These are phyloP conservation scores for Rhynchosporium secalis DNA, from an alignment of 2,329 filamentous ascomycete genomes.

Conservation along the genomic window DNA sequence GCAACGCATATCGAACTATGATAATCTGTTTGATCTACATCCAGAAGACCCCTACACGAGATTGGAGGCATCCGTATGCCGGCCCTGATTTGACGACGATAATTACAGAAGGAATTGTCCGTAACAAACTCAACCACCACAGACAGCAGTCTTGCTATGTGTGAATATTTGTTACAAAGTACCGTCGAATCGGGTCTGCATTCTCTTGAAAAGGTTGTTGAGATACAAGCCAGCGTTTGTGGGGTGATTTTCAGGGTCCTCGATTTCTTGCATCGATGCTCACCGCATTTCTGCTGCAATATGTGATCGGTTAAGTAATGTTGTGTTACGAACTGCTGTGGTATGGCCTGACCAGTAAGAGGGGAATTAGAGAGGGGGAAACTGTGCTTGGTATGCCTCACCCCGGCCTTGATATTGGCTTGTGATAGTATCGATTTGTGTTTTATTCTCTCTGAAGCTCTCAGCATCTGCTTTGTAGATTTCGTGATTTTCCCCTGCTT, in stretches of 20 bases:
- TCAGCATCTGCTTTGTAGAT: neutral
- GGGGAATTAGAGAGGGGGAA: neutral
- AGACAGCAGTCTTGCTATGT: neutral
- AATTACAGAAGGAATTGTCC: neutral
- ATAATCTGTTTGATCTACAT: slow-evolving; percentile 10
- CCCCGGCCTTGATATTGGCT: neutral
- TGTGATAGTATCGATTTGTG: neutral
- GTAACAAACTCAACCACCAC: neutral
- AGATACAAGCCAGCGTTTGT: neutral
- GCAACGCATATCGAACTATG: slow-evolving; percentile 5
- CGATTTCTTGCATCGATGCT: neutral
- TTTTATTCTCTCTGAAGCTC: neutral
- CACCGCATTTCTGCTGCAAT: neutral
- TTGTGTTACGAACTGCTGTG: neutral
- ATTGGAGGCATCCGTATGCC: neutral
- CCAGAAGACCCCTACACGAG: neutral
- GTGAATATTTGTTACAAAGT: neutral
- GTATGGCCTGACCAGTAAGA: neutral
- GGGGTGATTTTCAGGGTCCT: neutral
- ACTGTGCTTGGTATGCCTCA: neutral
- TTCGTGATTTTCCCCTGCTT: neutral
- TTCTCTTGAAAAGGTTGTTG: neutral
- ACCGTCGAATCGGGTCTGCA: neutral
- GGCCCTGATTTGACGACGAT: neutral
- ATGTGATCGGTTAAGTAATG: neutral